Evolutionary conservation across 352 stramenopile genomes (phyloP), one percentile per base, ranked within the genome.

Genomic region (Phytophthora syringae): DNA sequence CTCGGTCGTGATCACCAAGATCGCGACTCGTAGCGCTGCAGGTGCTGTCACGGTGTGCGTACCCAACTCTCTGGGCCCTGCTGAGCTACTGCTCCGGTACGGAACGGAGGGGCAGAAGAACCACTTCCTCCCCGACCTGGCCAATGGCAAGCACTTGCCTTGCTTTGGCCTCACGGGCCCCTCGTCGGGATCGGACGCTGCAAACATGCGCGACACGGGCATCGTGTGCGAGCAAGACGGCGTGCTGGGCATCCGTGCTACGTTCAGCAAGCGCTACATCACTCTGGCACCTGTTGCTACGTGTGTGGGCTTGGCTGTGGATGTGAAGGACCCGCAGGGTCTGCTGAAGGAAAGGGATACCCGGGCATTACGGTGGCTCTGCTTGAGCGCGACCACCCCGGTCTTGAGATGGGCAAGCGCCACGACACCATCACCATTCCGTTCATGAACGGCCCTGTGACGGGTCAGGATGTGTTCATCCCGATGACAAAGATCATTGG

Each of bases 181-280:
- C 18, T 88, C 98, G 32, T 98, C 89, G 3, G 97, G 97, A 18
- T 98, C 92, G 56, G 97, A 99, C 74, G 97, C 97, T 27, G 98
- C 97, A 25, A 86, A 79, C 52, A 97, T 99, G 77, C 97, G 97
- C 65, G 94, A 98, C 72, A 95, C 84, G 45, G 97, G 96, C 68
- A 81, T 97, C 28, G 97, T 99, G 6, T 92, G 92, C 56, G 89
- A 97, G 64, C 76, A 96, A 55, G 86, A 98, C 69, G 97, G 97
- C n/a, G 93, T 98, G 36, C 66, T 99, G 22, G 97, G 97, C 36
- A 98, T 99, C 47, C 84, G 93, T 42, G 95, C 96, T 5, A 93
- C 85, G 49, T 99, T 99, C 84, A 98, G 97, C 79, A 99, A 99
- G 82, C 88, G 97, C 55, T 99, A 99, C 87, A 99, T 99, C 74